These are phyloP conservation scores for Licmophora abbreviata DNA, from an alignment of 108 stramenopile genomes.

Conservation along the genomic window DNA sequence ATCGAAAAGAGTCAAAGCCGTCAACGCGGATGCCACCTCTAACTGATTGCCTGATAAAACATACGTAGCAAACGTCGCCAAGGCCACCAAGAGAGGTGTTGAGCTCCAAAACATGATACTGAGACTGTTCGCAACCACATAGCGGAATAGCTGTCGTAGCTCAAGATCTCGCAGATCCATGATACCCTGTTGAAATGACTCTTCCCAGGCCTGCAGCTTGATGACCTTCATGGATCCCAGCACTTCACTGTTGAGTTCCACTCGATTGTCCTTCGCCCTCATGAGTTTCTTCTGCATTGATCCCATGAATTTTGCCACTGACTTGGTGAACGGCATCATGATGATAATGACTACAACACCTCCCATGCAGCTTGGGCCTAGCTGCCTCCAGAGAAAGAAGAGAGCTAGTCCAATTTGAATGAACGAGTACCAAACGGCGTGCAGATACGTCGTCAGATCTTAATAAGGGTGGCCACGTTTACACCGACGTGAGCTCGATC, in stretches of 20 bases:
- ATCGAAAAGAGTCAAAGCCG: constrained; percentile 76
- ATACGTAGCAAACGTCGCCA: constrained; percentile 85
- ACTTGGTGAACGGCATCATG: constrained; percentile 76
- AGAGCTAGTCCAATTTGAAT: constrained; percentile 74
- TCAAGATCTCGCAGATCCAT: constrained; percentile 56
- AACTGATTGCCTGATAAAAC: constrained; percentile 60
- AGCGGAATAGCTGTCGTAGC: constrained; percentile 44
- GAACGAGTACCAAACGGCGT: constrained; percentile 76
- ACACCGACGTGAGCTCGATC: too few species aligned
- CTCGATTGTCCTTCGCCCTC: constrained; percentile 76
- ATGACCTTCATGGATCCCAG: constrained; percentile 84
- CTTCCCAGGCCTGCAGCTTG: constrained; percentile 94
- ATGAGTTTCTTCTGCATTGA: constrained; percentile 69
- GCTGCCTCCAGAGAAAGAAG: constrained; percentile 76
- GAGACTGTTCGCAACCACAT: constrained; percentile 33
- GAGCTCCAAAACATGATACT: constrained; percentile 59
- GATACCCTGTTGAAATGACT: constrained; percentile 49
- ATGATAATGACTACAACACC: constrained; percentile 83
- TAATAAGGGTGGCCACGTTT: too few species aligned
- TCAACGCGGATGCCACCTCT: constrained; percentile 51
- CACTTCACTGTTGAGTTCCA: constrained; percentile 83
- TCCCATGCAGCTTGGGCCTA: constrained; percentile 67
- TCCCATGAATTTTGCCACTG: constrained; percentile 56
- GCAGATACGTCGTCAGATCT: constrained; percentile 71
- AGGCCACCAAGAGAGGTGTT: constrained; percentile 69